Conservation (phyloP, 345 rosid species). For the Citrus medica region DNA sequence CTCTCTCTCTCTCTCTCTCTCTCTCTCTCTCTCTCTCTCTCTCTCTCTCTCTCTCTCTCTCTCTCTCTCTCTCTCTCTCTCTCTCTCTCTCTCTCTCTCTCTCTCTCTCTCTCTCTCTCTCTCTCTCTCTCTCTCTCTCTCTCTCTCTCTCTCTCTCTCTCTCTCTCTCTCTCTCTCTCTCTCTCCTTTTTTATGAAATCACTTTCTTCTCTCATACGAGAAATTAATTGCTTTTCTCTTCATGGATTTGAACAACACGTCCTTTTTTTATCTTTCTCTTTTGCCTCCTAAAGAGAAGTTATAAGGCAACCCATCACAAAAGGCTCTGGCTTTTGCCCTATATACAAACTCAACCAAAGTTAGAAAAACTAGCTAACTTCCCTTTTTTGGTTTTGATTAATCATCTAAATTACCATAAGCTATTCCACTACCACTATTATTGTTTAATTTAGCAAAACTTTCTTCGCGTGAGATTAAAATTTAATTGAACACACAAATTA, state of each 20-base stretch:
- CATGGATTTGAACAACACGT: not conserved
- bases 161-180: not conserved
- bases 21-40: not conserved
- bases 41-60: not conserved
- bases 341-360: not conserved
- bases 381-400: not conserved
- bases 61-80: not conserved
- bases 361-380: conserved; percentile 2
- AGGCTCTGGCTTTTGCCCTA: conserved; percentile 21
- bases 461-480: conserved; percentile 1
- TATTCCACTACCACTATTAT: not conserved
- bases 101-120: not conserved
- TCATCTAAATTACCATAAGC: not conserved
- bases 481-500: not conserved
- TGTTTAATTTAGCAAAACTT: conserved; percentile 2
- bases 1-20: not conserved
- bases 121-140: not conserved
- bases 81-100: not conserved
- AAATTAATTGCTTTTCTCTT: conserved; percentile 2
- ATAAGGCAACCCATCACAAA: conserved; percentile 13
- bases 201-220: conserved; percentile 23
- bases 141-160: not conserved
- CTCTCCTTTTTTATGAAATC: conserved; percentile 13
- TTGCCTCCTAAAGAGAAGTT: conserved; percentile 22
- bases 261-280: conserved; percentile 12